Evolutionary conservation across 1,139 yeast species (phyloP).

Genomic region (Suhomyces taliae): DNA sequence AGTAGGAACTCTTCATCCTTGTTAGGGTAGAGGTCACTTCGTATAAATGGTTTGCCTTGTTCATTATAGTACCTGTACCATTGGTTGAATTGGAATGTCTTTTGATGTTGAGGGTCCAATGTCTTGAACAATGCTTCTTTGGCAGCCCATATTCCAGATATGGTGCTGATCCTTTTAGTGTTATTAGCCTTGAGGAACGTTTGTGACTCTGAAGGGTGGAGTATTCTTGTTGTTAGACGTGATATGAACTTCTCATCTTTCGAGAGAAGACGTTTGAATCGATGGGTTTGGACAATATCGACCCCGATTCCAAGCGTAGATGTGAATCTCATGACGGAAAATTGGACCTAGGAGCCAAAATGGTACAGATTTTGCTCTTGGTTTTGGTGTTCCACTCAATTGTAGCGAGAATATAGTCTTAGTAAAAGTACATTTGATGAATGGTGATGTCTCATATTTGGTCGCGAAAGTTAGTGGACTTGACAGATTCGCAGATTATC

Average conservation of each 20-base stretch:
- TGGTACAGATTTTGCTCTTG: too few species aligned
- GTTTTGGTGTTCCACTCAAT: too few species aligned
- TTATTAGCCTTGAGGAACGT: slow-evolving; percentile 15
- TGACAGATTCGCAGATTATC: too few species aligned
- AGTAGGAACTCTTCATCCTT: slow-evolving; percentile 50
- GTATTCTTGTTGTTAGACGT: slow-evolving; percentile 49
- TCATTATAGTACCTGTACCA: slow-evolving; percentile 55
- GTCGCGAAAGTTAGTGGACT: too few species aligned
- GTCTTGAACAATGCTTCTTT: slow-evolving; percentile 77
- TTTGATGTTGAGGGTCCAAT: slow-evolving; percentile 50
- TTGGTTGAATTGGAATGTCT: slow-evolving; percentile 50
- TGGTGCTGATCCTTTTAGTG: slow-evolving; percentile 27
- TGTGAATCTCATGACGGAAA: slow-evolving; percentile 1
- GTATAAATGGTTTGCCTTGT: slow-evolving; percentile 42
- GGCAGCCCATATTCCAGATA: slow-evolving; percentile 71
- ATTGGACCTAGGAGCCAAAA: too few species aligned
- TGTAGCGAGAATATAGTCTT: too few species aligned
- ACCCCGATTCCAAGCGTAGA: slow-evolving; percentile 54
- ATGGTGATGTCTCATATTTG: too few species aligned
- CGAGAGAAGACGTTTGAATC: slow-evolving; percentile 49
- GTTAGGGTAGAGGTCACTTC: slow-evolving; percentile 28
- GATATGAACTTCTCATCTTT: slow-evolving; percentile 25
- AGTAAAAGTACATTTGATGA: too few species aligned
- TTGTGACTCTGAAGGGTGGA: slow-evolving; percentile 41
- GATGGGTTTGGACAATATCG: slow-evolving; percentile 53